These are phyloP conservation scores for Sisymbrium altissimum DNA, from an alignment of 345 rosid genomes.

Conservation along the genomic window DNA sequence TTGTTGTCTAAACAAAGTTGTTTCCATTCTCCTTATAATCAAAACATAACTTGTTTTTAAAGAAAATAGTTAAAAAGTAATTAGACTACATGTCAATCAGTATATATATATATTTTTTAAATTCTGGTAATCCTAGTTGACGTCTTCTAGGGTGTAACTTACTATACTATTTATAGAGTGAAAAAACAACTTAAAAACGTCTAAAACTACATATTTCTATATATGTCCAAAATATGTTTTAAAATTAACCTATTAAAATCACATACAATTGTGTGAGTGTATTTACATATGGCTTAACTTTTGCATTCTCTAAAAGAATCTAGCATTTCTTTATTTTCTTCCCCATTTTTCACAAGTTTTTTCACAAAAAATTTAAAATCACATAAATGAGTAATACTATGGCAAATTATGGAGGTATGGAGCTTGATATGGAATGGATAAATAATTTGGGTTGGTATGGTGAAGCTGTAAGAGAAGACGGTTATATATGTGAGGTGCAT, in stretches of 20 bases:
- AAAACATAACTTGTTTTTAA: too few species aligned
- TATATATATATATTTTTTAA: too few species aligned
- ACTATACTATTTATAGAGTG: not conserved
- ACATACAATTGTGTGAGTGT: not conserved
- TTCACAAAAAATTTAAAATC: not conserved
- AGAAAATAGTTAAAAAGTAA: too few species aligned
- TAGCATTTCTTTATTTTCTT: too few species aligned
- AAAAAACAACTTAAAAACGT: not conserved
- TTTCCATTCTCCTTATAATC: too few species aligned
- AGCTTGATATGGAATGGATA: not conserved
- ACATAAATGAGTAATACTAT: not conserved
- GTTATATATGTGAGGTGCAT: slow-evolving; percentile 5
- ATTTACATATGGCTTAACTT: not conserved
- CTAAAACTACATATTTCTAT: not conserved
- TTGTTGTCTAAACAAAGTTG: too few species aligned
- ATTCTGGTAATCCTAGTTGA: not conserved
- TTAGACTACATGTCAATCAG: not conserved
- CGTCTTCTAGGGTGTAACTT: not conserved
- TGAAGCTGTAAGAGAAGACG: not conserved
- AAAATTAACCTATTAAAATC: not conserved
- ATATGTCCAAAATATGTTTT: not conserved
- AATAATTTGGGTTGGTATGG: not conserved
- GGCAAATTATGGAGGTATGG: not conserved
- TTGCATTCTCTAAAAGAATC: not conserved
- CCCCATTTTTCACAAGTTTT: not conserved